Percentiles rank a stretch among this genome's conserved stretches.
Evolutionary conservation across 2,329 filamentous ascomycete species (phyloP).

Genomic region (Orbilia ellipsospora): DNA sequence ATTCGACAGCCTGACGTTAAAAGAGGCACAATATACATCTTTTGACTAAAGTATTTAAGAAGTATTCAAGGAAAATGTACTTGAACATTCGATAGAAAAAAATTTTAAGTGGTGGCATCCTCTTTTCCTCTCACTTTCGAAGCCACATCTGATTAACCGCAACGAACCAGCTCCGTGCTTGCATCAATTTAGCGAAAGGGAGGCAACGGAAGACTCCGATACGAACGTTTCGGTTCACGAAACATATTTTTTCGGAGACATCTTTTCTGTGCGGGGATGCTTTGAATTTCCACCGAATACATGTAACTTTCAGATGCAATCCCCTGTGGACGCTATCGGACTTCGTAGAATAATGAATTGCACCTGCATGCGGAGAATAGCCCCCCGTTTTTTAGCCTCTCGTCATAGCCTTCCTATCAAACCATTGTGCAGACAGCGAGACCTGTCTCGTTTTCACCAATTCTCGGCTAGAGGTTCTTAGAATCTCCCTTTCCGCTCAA

Average conservation of each 20-base stretch:
- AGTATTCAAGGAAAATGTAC: too few species aligned
- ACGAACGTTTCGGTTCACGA: constrained; percentile 1
- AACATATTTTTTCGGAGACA: too few species aligned
- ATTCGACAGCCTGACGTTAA: constrained; percentile 19
- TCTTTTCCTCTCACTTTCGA: constrained; percentile 12
- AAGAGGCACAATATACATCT: neutral
- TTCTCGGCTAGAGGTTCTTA: neutral
- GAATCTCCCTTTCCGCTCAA: neutral
- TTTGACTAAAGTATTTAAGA: too few species aligned
- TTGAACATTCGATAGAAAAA: too few species aligned
- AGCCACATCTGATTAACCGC: constrained; percentile 3
- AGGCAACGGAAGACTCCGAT: constrained; percentile 17
- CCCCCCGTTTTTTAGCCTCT: constrained; percentile 20
- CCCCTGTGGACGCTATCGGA: too few species aligned
- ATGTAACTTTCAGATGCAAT: too few species aligned
- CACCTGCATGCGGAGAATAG: neutral
- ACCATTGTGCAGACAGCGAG: constrained; percentile 1
- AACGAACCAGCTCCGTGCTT: constrained; percentile 2
- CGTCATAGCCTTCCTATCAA: constrained; percentile 10
- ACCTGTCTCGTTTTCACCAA: constrained; percentile 32
- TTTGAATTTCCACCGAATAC: too few species aligned
- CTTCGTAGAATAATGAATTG: too few species aligned
- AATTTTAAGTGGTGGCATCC: neutral
- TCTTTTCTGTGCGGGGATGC: too few species aligned
- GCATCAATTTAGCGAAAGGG: constrained; percentile 3